phyloP scores from a whole-genome alignment of 768 basidiomycete species.

The Dentipellis sp. region DNA sequence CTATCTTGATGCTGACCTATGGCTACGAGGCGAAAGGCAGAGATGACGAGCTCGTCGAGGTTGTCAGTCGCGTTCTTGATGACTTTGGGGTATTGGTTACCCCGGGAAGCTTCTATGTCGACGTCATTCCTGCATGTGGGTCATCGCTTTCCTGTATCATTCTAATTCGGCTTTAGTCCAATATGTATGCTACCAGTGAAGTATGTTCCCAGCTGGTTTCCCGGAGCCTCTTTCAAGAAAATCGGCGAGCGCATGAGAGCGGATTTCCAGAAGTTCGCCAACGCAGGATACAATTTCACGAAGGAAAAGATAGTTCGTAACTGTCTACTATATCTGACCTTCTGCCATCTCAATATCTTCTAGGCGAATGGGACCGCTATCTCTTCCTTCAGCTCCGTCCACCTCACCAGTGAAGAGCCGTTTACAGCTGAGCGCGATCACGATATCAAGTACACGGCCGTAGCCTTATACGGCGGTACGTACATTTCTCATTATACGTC shows the following conservation, averaged over 20 bases:
- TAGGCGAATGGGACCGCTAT: neutral
- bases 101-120: slow-evolving; percentile 1
- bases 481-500: too few relatives aligned
- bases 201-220: slow-evolving; percentile 1
- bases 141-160: neutral
- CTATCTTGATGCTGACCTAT: slow-evolving; percentile 1
- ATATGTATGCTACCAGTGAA: neutral
- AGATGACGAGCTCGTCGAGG: neutral
- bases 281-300: neutral
- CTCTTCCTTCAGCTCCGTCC: neutral
- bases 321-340: too few relatives aligned
- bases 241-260: neutral
- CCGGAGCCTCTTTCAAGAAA: neutral
- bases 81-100: neutral
- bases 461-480: neutral
- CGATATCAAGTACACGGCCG: neutral
- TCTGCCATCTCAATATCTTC: too few relatives aligned
- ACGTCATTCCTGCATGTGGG: neutral
- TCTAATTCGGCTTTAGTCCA: too few relatives aligned
- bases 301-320: neutral
- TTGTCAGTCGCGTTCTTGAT: neutral
- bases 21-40: neutral
- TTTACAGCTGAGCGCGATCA: neutral
- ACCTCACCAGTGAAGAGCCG: neutral
- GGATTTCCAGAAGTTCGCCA: neutral